phyloP scores from a whole-genome alignment of 2,329 filamentous ascomycete genomes.

The Endocalyx cinctus region DNA sequence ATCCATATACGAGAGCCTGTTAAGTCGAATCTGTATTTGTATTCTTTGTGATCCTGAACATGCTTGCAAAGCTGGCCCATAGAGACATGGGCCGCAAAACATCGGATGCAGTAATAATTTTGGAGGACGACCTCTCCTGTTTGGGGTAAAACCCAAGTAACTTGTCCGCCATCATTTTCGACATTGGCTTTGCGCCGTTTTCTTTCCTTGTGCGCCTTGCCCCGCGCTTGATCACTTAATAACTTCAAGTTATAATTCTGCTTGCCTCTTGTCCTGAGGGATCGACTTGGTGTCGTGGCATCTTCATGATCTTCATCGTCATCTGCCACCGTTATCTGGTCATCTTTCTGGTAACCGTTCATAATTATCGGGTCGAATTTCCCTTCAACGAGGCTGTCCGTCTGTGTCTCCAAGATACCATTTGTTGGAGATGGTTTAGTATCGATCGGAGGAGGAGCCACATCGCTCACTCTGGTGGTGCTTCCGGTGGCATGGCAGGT shows the following conservation, averaged over 20 bases:
- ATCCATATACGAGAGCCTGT: slow-evolving; percentile 20
- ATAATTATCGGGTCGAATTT: slow-evolving; percentile 15
- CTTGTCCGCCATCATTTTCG: slow-evolving; percentile 26
- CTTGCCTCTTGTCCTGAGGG: slow-evolving; percentile 43
- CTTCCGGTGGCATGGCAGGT: slow-evolving; percentile 17
- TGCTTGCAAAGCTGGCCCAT: slow-evolving; percentile 46
- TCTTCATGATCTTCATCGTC: slow-evolving; percentile 41
- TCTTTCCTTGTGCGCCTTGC: slow-evolving; percentile 44
- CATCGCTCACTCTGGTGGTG: slow-evolving; percentile 23
- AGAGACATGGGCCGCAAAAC: slow-evolving; percentile 42
- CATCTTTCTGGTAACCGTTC: slow-evolving; percentile 19
- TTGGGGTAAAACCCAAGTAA: slow-evolving; percentile 43
- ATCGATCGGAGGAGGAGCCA: slow-evolving; percentile 39
- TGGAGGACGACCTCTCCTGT: slow-evolving; percentile 41
- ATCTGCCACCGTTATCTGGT: slow-evolving; percentile 19
- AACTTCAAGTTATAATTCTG: slow-evolving; percentile 57
- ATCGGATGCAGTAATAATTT: slow-evolving; percentile 47
- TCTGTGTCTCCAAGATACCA: slow-evolving; percentile 25
- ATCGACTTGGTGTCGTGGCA: slow-evolving; percentile 48
- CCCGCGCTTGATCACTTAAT: slow-evolving; percentile 53
- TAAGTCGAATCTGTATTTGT: slow-evolving; percentile 35
- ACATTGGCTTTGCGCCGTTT: slow-evolving; percentile 28
- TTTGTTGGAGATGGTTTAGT: slow-evolving; percentile 38
- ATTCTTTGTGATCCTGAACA: slow-evolving; percentile 43
- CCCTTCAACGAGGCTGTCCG: slow-evolving; percentile 29